Percentiles rank a stretch among this genome's conserved stretches.
These are phyloP conservation scores for Rhizopogon roseolus DNA, from an alignment of 768 basidiomycete species.

Conservation along the genomic window DNA sequence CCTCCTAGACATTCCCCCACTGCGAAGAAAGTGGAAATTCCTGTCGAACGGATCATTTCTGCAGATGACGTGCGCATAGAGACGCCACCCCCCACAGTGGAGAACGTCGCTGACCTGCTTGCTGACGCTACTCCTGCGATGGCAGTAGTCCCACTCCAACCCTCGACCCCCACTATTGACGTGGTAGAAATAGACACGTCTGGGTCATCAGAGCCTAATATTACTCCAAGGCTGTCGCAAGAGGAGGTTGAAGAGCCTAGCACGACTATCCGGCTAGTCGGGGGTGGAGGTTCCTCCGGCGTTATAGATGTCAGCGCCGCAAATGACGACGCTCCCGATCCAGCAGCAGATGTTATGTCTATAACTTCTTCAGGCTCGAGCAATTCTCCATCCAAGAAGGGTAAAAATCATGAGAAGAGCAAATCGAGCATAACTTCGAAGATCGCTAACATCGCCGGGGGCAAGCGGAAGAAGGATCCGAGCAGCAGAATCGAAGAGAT, in stretches of 20 bases:
- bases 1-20: conserved; percentile 8
- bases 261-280: conserved; percentile 55
- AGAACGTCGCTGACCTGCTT: conserved; percentile 46
- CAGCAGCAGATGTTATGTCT: conserved; percentile 35
- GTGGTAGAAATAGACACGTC: conserved; percentile 3
- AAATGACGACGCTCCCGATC: conserved; percentile 27
- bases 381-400: conserved; percentile 22
- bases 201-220: conserved; percentile 8
- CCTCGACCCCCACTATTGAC: conserved; percentile 18
- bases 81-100: conserved; percentile 7
- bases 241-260: conserved; percentile 23
- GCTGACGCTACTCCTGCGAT: conserved; percentile 36
- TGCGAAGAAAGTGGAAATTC: conserved; percentile 11
- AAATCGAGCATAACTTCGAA: conserved; percentile 54
- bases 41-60: conserved; percentile 9
- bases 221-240: conserved; percentile 5
- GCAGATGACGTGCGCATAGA: conserved; percentile 1
- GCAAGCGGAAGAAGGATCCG: conserved; percentile 50
- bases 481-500: conserved; percentile 43
- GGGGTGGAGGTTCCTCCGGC: conserved; percentile 39
- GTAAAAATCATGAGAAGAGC: conserved; percentile 44
- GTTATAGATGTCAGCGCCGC: conserved; percentile 24
- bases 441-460: conserved; percentile 35
- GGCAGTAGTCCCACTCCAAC: conserved; percentile 25
- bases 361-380: conserved; percentile 30